A percentile compares a stretch with the other conserved stretches of the same genome.
Conservation (phyloP, 1,139 yeast species). For the Debaryomycetaceae sp. region DNA sequence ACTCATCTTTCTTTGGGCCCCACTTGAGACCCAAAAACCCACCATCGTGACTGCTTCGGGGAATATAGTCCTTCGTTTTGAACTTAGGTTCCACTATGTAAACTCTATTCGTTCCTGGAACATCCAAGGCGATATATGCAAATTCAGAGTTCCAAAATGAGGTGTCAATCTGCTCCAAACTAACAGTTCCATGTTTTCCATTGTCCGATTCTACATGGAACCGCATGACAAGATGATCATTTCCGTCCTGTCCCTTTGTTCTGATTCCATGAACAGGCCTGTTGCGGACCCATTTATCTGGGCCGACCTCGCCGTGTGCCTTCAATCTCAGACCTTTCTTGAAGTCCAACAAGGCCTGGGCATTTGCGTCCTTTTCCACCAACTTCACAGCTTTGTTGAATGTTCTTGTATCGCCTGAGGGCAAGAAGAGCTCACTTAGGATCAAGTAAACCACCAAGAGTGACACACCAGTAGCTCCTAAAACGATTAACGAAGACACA, state of each 20-base stretch:
- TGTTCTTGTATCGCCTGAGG: constrained; percentile 87
- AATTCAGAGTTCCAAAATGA: constrained; percentile 69
- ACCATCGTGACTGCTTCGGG: constrained; percentile 25
- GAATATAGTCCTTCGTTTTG: constrained; percentile 35
- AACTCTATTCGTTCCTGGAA: constrained; percentile 64
- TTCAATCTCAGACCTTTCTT: constrained; percentile 58
- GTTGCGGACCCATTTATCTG: constrained; percentile 82
- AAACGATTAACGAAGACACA: constrained; percentile 55
- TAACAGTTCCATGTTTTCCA: constrained; percentile 60
- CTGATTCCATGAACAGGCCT: constrained; percentile 70
- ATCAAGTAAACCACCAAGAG: constrained; percentile 74
- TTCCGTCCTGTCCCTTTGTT: constrained; percentile 62
- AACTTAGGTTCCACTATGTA: constrained; percentile 68
- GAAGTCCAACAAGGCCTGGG: constrained; percentile 56
- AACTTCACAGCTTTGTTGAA: constrained; percentile 82
- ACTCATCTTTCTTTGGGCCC: constrained; percentile 68
- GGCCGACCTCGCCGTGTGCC: constrained; percentile 74
- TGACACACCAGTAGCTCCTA: constrained; percentile 67
- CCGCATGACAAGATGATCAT: constrained; percentile 78
- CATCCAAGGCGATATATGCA: constrained; percentile 72
- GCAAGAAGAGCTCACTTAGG: constrained; percentile 74
- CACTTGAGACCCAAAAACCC: constrained; percentile 82
- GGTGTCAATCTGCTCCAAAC: constrained; percentile 72
- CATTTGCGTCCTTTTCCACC: constrained; percentile 63
- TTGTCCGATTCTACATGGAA: constrained; percentile 74